Evolutionary conservation across 345 rosid genomes (phyloP).

Genomic region (Salix brachista): DNA sequence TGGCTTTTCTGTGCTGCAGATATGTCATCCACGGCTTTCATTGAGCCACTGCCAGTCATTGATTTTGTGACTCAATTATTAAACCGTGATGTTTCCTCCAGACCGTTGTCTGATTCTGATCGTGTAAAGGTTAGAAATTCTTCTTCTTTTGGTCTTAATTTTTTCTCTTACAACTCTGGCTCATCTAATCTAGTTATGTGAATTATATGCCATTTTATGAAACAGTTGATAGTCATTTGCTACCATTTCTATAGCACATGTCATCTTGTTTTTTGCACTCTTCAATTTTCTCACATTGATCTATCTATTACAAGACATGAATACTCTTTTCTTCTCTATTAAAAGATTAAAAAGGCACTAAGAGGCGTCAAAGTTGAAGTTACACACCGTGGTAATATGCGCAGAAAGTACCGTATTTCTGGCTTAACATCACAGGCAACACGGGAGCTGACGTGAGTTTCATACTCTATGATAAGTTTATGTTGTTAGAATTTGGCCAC

Average conservation of each 20-base stretch:
- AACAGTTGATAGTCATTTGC: not conserved
- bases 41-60: conserved; percentile 81
- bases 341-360: conserved; percentile 83
- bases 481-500: not conserved
- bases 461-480: not conserved
- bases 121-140: conserved; percentile 67
- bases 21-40: conserved; percentile 97
- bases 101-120: conserved; percentile 86
- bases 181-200: not conserved
- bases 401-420: conserved; percentile 87
- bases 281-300: not conserved
- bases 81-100: conserved; percentile 60
- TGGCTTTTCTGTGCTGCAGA: conserved; percentile 38
- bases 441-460: conserved; percentile 75
- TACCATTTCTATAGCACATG: not conserved
- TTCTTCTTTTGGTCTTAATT: not conserved
- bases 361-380: conserved; percentile 93
- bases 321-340: not conserved
- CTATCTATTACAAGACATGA: not conserved
- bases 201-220: too few relatives aligned
- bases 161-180: not conserved
- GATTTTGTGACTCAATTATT: conserved; percentile 66
- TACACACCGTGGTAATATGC: conserved; percentile 93
- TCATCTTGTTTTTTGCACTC: not conserved
- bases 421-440: conserved; percentile 90